phyloP scores from a whole-genome alignment of 148 eudicot genomes.

The Vaccinium vitisidaea region DNA sequence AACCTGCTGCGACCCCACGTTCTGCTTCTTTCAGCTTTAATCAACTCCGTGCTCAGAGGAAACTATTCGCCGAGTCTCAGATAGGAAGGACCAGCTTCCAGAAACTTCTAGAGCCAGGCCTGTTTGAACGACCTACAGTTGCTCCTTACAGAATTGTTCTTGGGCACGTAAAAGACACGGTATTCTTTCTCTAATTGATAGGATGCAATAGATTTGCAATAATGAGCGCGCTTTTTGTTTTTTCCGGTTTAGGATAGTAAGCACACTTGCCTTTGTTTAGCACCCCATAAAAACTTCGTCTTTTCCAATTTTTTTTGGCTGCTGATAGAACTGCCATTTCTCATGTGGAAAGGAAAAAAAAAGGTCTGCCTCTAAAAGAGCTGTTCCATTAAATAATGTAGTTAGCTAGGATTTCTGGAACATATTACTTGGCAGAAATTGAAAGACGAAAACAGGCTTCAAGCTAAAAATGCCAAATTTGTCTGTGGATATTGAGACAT shows the following conservation, averaged over 20 bases:
- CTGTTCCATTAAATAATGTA: not conserved
- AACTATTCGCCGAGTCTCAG: constrained; percentile 65
- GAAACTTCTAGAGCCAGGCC: constrained; percentile 87
- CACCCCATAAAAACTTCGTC: not conserved
- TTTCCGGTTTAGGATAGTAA: not conserved
- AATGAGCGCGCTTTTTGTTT: not conserved
- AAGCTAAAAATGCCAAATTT: not conserved
- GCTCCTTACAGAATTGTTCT: constrained; percentile 86
- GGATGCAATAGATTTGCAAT: not conserved
- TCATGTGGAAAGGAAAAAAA: not conserved
- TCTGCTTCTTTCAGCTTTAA: constrained; percentile 31
- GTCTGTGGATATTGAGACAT: not conserved
- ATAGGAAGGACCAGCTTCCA: constrained; percentile 76
- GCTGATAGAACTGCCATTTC: not conserved
- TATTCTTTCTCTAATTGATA: constrained; percentile 20
- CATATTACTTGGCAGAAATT: not conserved
- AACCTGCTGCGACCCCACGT: constrained; percentile 27
- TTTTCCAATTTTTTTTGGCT: not conserved
- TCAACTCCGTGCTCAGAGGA: constrained; percentile 60
- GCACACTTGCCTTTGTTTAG: not conserved
- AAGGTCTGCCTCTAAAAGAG: not conserved
- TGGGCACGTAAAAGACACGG: constrained; percentile 85
- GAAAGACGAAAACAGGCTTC: not conserved
- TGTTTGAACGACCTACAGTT: constrained; percentile 56
- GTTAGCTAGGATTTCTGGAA: not conserved